phyloP scores from a whole-genome alignment of 2,329 filamentous ascomycete genomes.

The Penicillium frequentans region DNA sequence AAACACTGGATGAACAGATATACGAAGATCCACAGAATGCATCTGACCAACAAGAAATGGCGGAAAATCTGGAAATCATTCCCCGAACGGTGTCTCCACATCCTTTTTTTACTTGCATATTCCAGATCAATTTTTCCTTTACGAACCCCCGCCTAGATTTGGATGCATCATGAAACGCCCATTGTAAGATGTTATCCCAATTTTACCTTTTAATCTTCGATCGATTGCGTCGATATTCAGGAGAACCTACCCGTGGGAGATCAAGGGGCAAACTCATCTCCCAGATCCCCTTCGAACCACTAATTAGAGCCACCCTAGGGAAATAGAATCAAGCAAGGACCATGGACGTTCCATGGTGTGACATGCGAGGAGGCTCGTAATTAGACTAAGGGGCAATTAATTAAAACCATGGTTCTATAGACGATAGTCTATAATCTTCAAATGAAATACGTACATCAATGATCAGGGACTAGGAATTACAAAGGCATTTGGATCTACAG shows the following conservation, averaged over 20 bases:
- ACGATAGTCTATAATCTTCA: background rate
- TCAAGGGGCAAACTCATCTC: conserved; percentile 11
- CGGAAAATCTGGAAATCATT: background rate
- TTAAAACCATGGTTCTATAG: background rate
- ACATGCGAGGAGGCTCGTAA: conserved; percentile 26
- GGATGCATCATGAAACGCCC: conserved; percentile 19
- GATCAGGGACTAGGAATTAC: background rate
- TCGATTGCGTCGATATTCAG: conserved; percentile 21
- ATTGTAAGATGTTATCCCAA: conserved; percentile 3
- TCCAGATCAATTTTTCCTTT: conserved; percentile 8
- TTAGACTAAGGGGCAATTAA: background rate
- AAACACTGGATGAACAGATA: background rate
- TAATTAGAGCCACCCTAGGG: conserved; percentile 11
- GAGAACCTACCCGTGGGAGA: conserved; percentile 16
- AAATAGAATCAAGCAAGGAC: conserved; percentile 37
- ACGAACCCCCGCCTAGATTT: conserved; percentile 7
- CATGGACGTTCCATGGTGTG: conserved; percentile 12
- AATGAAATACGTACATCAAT: background rate
- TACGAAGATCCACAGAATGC: background rate
- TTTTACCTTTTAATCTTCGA: background rate
- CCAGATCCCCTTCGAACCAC: conserved; percentile 18
- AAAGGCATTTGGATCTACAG: background rate
- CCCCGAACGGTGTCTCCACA: background rate
- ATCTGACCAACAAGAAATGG: background rate
- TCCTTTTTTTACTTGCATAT: conserved; percentile 12